phyloP scores from a whole-genome alignment of 140 eudicot species.

The Anethum foeniculum region DNA sequence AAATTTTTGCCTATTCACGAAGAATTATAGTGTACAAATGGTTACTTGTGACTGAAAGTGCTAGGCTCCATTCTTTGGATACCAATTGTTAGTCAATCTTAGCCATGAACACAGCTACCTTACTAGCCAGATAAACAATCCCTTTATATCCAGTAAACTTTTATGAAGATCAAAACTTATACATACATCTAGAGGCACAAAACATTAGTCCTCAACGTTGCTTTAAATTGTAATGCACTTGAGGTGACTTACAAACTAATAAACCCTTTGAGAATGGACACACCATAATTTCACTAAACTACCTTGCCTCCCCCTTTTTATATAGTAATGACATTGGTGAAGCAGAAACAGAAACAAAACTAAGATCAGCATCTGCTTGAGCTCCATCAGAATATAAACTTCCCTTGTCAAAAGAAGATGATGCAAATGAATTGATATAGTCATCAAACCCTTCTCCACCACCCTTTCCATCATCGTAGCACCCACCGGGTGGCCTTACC shows the following conservation, averaged over 20 bases:
- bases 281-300: background rate
- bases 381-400: constrained; percentile 11
- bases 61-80: too few relatives aligned
- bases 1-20: too few relatives aligned
- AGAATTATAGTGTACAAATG: too few relatives aligned
- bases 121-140: background rate
- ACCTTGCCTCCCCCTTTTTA: constrained; percentile 21
- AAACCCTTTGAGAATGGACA: background rate
- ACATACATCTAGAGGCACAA: background rate
- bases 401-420: constrained; percentile 27
- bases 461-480: constrained; percentile 19
- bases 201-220: background rate
- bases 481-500: constrained; percentile 8
- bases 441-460: constrained; percentile 33
- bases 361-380: constrained; percentile 5
- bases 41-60: too few relatives aligned
- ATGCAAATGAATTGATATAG: constrained; percentile 24
- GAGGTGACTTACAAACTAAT: background rate
- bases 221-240: background rate
- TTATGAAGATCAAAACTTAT: background rate
- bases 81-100: background rate
- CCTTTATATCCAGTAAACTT: background rate
- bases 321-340: constrained; percentile 16
- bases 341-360: constrained; percentile 16
- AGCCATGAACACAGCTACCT: background rate